Base-by-base conservation (phyloP, 208 protist species). In the Phytomonas serpens region DNA sequence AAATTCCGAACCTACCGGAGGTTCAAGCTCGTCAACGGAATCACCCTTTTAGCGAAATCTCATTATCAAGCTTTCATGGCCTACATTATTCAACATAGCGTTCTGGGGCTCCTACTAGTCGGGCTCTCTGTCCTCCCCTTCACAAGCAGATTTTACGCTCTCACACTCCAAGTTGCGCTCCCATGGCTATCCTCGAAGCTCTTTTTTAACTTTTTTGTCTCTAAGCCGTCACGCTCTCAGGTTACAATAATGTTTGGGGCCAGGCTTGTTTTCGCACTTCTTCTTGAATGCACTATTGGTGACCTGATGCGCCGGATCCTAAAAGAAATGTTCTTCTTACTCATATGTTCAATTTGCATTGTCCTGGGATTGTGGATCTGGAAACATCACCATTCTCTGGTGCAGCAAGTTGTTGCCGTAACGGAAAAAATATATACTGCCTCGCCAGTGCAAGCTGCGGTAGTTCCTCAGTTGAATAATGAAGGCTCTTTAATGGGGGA, bases 111-210 rank as follows among this genome's bases (percentile, higher is more conserved):
- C 29, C 78, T 84, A 32, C 69, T 96, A 0, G 69, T 93, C 30
- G 91, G 88, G 0, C 76, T 93, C 10, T 92, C 85, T 0, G 80
- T 92, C 27, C 67, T 96, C 62, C 86, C 82, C 47, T 77, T 92
- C 65, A 84, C 82, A 11, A 74, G 75, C 40, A 88, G 81, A 76
- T 68, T 93, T 13, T 90, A 94, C 77, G 76, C 72, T 42, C 64
- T 92, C 16, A 81, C 84, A 32, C 79, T 94, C 30, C 83, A 80
- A 61, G 76, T 82, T 37, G 69, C 85, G 4, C 71, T 92, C 67
- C 91, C 91, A 70, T 93, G 76, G 78, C 47, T 84, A 51, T 96
- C 91, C 13, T 79, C 87, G 3, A 65, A 86, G 63, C 74, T 72
- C 27, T 91, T 84, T 69, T 80, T 93, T 30, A 51, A 38, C 67